phyloP scores from a whole-genome alignment of 495 filamentous ascomycete species.

The Hypoxylon subgilvum region DNA sequence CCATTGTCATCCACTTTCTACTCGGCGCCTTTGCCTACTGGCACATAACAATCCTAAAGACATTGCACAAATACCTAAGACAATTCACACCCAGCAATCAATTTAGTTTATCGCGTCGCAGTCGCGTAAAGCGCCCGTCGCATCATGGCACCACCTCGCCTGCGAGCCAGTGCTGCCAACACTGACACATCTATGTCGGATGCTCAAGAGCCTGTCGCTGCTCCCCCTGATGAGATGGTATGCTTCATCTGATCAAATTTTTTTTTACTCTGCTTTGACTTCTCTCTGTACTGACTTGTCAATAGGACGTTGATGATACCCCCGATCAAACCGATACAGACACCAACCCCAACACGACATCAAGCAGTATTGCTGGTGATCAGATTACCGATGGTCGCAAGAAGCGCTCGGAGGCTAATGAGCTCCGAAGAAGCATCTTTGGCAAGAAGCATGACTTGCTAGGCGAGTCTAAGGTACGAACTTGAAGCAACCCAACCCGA shows the following conservation, averaged over 20 bases:
- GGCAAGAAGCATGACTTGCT: constrained; percentile 92
- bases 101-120: constrained; percentile 47
- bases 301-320: constrained; percentile 77
- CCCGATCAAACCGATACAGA: constrained; percentile 90
- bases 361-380: constrained; percentile 85
- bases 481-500: constrained; percentile 11
- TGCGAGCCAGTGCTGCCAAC: constrained; percentile 54
- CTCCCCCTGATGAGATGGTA: constrained; percentile 56
- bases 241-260: constrained; percentile 22
- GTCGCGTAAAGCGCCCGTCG: constrained; percentile 40
- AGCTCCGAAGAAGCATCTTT: constrained; percentile 85
- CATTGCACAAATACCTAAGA: background rate
- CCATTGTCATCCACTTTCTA: background rate
- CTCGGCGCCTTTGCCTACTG: background rate
- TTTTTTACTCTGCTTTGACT: background rate
- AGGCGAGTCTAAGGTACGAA: constrained; percentile 89
- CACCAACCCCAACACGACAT: constrained; percentile 89
- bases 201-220: constrained; percentile 57
- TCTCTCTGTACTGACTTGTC: constrained; percentile 31
- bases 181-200: constrained; percentile 66
- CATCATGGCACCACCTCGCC: constrained; percentile 67
- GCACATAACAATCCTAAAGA: background rate
- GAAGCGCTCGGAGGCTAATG: constrained; percentile 80
- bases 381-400: constrained; percentile 75
- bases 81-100: background rate